Evolutionary conservation across 139 green algal genomes (phyloP), one percentile per base, ranked within the genome.

Genomic region (Astrephomene gubernaculifera): DNA sequence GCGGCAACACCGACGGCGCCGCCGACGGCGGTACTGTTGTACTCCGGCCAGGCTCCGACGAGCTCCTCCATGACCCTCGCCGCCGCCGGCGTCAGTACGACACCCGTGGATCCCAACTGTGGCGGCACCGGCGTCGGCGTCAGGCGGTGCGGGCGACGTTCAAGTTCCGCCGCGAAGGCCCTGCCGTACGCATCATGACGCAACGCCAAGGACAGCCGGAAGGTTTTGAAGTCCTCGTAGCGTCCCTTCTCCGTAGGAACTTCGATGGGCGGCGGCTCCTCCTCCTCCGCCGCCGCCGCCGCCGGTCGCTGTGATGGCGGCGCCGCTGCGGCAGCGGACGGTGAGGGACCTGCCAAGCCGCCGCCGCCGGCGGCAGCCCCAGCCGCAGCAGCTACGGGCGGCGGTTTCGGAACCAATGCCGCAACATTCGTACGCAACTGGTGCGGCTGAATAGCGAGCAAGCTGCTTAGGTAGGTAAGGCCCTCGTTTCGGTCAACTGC

Each of bases 1-100:
- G 25, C 70, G 44, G 70, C 70, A 7, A n/a, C 70, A 43, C 43
- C 70, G 70, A 61, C 70, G 70, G 44, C 73, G 53, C 52, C 24
- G 49, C 44, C 35, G 19, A 35, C 52, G 1, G 35, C n/a, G 7
- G 35, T 38, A 24, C 53, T 52, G 2, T 54, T 35, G 53, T 81
- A 69, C 73, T 19, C 21, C 4, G 73, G 73, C 73, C 73, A 81
- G 2, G 52, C 53, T 2, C 2, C 53, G 24, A 70, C 1, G 22
- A 81, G 54, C 4, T 69, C 54, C 35, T 69, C 52, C 52, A 81
- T 10, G 4, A 81, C 10, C 3, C 12, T 12, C 1, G 73, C 52
- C 35, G 43, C 73, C 9, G 60, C n/a, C 22, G 35, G 29, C 52
- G 73, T 81, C 35, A 81, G 52, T 9, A 69, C 73, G 25, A 36